Evolutionary conservation across 1,284 basidiomycete genomes (phyloP).

Genomic region (Microbotryum lychnidis-dioicae): DNA sequence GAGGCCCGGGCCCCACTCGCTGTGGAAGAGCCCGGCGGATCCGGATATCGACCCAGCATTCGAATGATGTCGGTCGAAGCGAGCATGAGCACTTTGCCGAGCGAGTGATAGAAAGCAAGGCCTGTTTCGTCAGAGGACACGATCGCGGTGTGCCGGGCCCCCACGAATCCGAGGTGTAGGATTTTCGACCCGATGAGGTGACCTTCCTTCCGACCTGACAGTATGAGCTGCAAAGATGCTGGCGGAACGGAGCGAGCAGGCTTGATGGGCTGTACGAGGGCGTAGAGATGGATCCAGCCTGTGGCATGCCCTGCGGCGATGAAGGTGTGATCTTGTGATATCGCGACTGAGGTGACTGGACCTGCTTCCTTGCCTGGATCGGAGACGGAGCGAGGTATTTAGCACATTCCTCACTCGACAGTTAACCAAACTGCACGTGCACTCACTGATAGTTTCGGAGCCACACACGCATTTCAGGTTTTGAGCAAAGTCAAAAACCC

Average conservation of each 20-base stretch:
- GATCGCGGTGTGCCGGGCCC: slow-evolving; percentile 84
- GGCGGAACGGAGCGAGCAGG: slow-evolving; percentile 61
- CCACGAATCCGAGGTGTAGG: slow-evolving; percentile 80
- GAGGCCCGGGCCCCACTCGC: slow-evolving; percentile 12
- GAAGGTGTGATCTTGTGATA: slow-evolving; percentile 91
- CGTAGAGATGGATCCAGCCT: slow-evolving; percentile 81
- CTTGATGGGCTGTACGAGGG: slow-evolving; percentile 57
- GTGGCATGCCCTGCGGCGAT: slow-evolving; percentile 78
- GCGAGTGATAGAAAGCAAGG: slow-evolving; percentile 87
- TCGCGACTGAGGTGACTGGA: slow-evolving; percentile 76
- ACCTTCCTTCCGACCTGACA: slow-evolving; percentile 82
- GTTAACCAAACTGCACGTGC: slow-evolving; percentile 12
- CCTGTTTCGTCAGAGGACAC: slow-evolving; percentile 86
- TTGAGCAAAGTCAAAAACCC: slow-evolving; percentile 87
- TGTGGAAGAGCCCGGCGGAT: slow-evolving; percentile 28
- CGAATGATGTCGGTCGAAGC: slow-evolving; percentile 90
- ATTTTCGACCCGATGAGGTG: slow-evolving; percentile 83
- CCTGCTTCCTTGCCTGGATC: slow-evolving; percentile 55
- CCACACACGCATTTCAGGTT: slow-evolving; percentile 65
- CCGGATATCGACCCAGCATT: slow-evolving; percentile 83
- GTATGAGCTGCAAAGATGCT: slow-evolving; percentile 56
- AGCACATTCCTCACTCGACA: neutral
- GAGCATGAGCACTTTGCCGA: slow-evolving; percentile 91
- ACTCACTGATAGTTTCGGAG: slow-evolving; percentile 56
- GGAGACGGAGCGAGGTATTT: neutral